phyloP scores from a whole-genome alignment of 176 grass and related monocot genomes.

The Oryza australiensis region DNA sequence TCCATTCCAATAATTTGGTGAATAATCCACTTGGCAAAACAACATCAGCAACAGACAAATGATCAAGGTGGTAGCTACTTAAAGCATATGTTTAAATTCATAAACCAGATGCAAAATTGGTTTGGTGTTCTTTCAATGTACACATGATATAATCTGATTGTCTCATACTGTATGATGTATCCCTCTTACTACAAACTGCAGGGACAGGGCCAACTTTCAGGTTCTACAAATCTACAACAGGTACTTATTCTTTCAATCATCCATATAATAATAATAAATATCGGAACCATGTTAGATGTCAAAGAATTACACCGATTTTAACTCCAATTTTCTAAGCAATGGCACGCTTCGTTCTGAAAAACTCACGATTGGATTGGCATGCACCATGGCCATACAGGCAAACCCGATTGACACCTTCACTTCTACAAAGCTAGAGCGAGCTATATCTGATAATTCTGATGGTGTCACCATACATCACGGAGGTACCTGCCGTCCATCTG shows the following conservation, averaged over 20 bases:
- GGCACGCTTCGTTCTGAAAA: slow-evolving; percentile 13
- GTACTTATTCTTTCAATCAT: slow-evolving; percentile 40
- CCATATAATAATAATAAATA: slow-evolving; percentile 61
- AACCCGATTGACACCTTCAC: not conserved
- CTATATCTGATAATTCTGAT: not conserved
- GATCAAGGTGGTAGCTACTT: not conserved
- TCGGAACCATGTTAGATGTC: slow-evolving; percentile 53
- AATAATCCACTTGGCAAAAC: too few relatives aligned
- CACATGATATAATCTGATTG: slow-evolving; percentile 34
- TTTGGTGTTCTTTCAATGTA: slow-evolving; percentile 32
- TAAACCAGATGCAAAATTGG: slow-evolving; percentile 51
- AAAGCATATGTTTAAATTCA: not conserved
- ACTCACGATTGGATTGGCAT: not conserved
- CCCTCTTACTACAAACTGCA: slow-evolving; percentile 34
- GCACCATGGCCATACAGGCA: not conserved
- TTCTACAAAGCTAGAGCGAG: slow-evolving; percentile 32
- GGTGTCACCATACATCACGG: slow-evolving; percentile 80
- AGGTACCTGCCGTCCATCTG: slow-evolving; percentile 92
- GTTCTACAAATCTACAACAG: slow-evolving; percentile 55
- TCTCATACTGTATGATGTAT: slow-evolving; percentile 32
- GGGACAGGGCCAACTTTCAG: slow-evolving; percentile 34
- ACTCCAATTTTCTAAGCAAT: slow-evolving; percentile 34
- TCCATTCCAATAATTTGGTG: too few relatives aligned
- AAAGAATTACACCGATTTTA: slow-evolving; percentile 56
- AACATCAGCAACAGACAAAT: too few relatives aligned